phyloP scores from a whole-genome alignment of 257 asterid genomes.

The Anisodus tanguticus region DNA sequence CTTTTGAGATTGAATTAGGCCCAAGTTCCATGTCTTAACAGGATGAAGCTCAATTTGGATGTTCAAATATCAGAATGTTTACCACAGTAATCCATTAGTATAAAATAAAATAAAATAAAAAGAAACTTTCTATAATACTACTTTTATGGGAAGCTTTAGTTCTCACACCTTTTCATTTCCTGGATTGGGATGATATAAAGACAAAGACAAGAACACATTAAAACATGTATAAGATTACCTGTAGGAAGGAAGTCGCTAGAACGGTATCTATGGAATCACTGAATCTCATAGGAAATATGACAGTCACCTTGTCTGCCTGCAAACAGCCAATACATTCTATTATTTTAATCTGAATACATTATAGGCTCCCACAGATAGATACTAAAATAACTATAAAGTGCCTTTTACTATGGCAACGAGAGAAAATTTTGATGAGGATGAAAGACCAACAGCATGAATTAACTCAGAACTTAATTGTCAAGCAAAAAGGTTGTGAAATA shows the following conservation, averaged over 20 bases:
- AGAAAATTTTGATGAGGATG: neutral
- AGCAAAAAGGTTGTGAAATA: neutral
- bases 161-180: neutral
- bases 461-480: neutral
- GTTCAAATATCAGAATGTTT: conserved; percentile 20
- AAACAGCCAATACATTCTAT: conserved; percentile 23
- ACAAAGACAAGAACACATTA: neutral
- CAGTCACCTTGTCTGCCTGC: conserved; percentile 59
- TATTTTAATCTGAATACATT: conserved; percentile 10
- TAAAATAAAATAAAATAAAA: neutral
- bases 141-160: conserved; percentile 17
- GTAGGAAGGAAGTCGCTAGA: conserved; percentile 93
- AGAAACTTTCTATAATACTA: neutral
- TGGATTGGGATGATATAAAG: conserved; percentile 23
- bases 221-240: conserved; percentile 49
- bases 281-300: conserved; percentile 89
- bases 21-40: neutral
- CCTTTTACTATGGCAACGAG: neutral
- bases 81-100: neutral
- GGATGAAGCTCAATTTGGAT: conserved; percentile 4
- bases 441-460: neutral
- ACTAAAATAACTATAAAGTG: neutral
- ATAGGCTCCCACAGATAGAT: neutral
- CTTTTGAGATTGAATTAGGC: neutral
- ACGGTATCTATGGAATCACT: conserved; percentile 79